These are phyloP conservation scores for Lophiostoma macrostomum DNA, from an alignment of 495 filamentous ascomycete genomes.

Conservation along the genomic window DNA sequence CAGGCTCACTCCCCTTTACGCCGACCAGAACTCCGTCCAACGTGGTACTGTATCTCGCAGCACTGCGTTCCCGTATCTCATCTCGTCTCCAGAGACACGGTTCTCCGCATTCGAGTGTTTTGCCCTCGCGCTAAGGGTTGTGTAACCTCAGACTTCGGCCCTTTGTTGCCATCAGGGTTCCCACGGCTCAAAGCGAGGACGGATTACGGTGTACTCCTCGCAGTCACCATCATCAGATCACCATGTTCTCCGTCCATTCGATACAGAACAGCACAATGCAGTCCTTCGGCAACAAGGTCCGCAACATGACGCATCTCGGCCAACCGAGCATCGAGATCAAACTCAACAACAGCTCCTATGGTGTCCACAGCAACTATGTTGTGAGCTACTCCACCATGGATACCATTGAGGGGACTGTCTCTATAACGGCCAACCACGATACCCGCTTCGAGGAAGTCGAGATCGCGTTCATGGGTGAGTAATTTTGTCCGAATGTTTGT, in stretches of 20 bases:
- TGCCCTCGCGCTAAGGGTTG: not conserved
- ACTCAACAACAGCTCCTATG: slow-evolving; percentile 39
- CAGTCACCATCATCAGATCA: not conserved
- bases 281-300: slow-evolving; percentile 28
- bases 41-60: too few species aligned
- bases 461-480: slow-evolving; percentile 73
- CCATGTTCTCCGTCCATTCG: not conserved
- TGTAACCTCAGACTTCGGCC: not conserved
- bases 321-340: slow-evolving; percentile 39
- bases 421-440: slow-evolving; percentile 60
- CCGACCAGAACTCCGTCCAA: not conserved
- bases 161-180: slow-evolving; percentile 1
- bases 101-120: slow-evolving; percentile 15
- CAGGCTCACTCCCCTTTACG: not conserved
- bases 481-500: not conserved
- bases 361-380: slow-evolving; percentile 39
- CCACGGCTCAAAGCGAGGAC: not conserved
- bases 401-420: slow-evolving; percentile 56
- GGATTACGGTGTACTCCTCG: too few species aligned
- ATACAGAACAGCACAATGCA: slow-evolving; percentile 5
- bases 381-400: slow-evolving; percentile 60
- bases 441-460: slow-evolving; percentile 75
- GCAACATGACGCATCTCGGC: slow-evolving; percentile 27
- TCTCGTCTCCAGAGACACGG: not conserved
- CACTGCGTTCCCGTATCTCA: not conserved